phyloP scores from a whole-genome alignment of 2,329 filamentous ascomycete genomes.

The Aspergillus felis region DNA sequence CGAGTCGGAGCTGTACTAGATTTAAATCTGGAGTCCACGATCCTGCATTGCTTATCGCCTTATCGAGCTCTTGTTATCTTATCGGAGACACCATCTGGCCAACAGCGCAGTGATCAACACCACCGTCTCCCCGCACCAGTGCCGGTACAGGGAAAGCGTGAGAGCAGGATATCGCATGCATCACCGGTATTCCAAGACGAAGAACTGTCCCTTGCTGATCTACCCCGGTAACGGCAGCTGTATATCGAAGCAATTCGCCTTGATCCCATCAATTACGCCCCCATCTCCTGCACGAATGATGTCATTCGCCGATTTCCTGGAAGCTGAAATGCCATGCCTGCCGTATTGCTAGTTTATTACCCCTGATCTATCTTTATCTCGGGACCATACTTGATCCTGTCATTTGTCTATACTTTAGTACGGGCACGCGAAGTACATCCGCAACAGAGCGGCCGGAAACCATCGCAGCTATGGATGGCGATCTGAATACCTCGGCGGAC shows the following conservation, averaged over 20 bases:
- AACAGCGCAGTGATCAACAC: background rate
- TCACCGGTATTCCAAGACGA: background rate
- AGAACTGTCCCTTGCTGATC: background rate
- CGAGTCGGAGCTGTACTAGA: background rate
- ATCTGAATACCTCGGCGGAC: background rate
- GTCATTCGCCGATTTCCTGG: no score
- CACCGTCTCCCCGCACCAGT: background rate
- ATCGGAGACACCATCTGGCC: background rate
- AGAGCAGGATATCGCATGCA: background rate
- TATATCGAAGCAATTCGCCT: background rate
- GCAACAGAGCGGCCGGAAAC: background rate
- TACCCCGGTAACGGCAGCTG: background rate
- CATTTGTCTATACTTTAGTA: background rate
- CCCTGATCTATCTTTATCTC: no score
- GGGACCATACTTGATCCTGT: background rate
- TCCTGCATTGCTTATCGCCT: background rate
- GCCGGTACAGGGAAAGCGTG: background rate
- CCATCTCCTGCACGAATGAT: background rate
- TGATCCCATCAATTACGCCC: background rate
- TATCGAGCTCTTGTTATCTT: background rate
- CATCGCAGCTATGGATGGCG: background rate
- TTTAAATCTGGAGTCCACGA: background rate
- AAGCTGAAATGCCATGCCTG: no score
- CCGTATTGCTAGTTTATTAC: no score
- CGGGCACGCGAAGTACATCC: background rate